Base-by-base conservation (phyloP, 768 basidiomycete species). In the Leucocoprinus birnbaumii region DNA sequence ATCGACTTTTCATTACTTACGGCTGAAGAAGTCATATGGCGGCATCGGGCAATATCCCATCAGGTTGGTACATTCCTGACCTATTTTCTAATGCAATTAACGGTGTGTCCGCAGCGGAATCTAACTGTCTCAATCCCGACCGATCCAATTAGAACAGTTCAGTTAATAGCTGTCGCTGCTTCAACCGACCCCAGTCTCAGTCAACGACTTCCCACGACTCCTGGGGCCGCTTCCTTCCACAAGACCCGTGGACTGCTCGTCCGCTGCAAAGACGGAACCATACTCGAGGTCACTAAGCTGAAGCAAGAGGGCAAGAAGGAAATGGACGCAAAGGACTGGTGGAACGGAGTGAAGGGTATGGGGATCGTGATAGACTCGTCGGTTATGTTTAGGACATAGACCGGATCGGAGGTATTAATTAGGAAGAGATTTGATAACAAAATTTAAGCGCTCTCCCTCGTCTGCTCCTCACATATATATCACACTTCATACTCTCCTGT, bases 321-420 rank as follows among this genome's bases (percentile, higher is more conserved):
- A 61, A 58, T 90, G 56, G 64, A 63, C 13, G 85, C 84, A 2
- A 78, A 72, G 56, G 85, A 86, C 48, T 94, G 89, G 85, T 92
- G 89, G 89, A 91, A 89, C 65, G 91, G 91, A 2, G 70, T 68
- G 25, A 72, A 72, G 54, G 65, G 68, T 13, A 53, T 56, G 43
- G 34, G 31, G 3, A 58, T 55, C 44, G 47, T 49, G 41, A 35
- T 49, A 22, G 54, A 37, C 41, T 49, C 54, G 25, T 47, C 34
- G 47, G 26, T 55, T 40, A 45, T 45, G 49, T 51, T 51, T 52
- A 46, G 49, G 42, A 38, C 38, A 16, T 49, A 41, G 47, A 11
- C 27, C 48, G 24, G 22, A 50, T 50, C 24, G 45, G 37, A 35
- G 26, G 45, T 26, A 47, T 44, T 48, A 18, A 42, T 42, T 46